Base-by-base conservation (phyloP, 164 flowering plant species). In the Aristolochia californica region DNA sequence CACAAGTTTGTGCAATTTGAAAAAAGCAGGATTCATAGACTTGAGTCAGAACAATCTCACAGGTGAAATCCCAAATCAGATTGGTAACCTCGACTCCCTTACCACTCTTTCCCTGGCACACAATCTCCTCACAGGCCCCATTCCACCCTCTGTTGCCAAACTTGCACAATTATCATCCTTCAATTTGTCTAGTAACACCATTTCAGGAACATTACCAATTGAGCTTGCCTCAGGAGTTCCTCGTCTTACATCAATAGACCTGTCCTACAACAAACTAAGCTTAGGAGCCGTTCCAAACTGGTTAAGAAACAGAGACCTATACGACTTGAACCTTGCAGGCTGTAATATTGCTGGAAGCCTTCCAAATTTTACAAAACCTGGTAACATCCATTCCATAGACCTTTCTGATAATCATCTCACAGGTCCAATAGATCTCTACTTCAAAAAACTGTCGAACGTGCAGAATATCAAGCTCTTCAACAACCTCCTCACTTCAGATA, bases 291-390 rank as follows among this genome's bases (percentile, higher is more conserved):
- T 91, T 62, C 98, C 98, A 18, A 63, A 70, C 25, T 91, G 98
- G 98, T 74, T 91, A 70, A 75, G 64, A 49, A 77, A 45, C 55
- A 86, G 80, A 64, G 68, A 61, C 44, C 84, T 91, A 17, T 51
- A 84, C 34, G 80, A 79, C 49, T 79, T 91, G 43, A 73, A 75
- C 61, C 71, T 91, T 55, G 98, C 98, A 22, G 89, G 95, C 20
- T 91, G 98, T 66, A 67, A 71, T 38, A 81, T 91, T 5, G 58
- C 48, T 34, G 98, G 98, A 44, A 21, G 54, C 7, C 83, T 91
- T 13, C 96, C 95, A n/a, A 72, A 44, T 43, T 83, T 91, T 52
- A 48, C 78, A 43, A 77, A 59, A 27, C 81, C 87, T 13, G 73
- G 63, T 56, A 77, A 87, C 0, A 57, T 91, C 65, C 82, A 9